phyloP scores from a whole-genome alignment of 2,329 filamentous ascomycete species.

The Diaporthe sp. region DNA sequence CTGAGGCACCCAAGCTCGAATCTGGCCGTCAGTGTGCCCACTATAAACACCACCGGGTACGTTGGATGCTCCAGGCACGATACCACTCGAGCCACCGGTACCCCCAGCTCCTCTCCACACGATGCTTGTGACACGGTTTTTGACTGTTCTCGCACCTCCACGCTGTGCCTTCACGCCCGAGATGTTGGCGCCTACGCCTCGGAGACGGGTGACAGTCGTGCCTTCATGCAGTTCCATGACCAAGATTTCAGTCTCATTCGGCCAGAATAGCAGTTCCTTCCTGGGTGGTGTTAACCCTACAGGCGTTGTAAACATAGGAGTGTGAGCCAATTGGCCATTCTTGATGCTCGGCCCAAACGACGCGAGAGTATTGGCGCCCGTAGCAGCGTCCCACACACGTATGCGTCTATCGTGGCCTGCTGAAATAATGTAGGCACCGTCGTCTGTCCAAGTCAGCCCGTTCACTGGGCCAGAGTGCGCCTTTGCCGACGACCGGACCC shows the following conservation, averaged over 20 bases:
- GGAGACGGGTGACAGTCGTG: slow-evolving; percentile 76
- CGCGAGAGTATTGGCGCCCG: slow-evolving; percentile 87
- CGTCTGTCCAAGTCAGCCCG: slow-evolving; percentile 85
- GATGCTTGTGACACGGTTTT: slow-evolving; percentile 79
- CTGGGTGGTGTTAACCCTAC: slow-evolving; percentile 65
- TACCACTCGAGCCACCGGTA: slow-evolving; percentile 61
- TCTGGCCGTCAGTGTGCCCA: slow-evolving; percentile 85
- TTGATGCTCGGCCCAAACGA: slow-evolving; percentile 87
- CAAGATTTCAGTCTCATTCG: slow-evolving; percentile 85
- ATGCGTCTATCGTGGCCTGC: slow-evolving; percentile 87
- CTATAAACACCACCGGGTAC: slow-evolving; percentile 76
- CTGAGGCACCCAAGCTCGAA: slow-evolving; percentile 81
- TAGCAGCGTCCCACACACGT: slow-evolving; percentile 86
- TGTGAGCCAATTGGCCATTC: slow-evolving; percentile 75
- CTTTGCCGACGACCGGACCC: slow-evolving; percentile 63
- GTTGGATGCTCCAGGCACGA: slow-evolving; percentile 71
- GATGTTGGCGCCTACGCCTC: slow-evolving; percentile 70
- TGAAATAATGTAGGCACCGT: slow-evolving; percentile 81
- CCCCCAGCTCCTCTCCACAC: slow-evolving; percentile 78
- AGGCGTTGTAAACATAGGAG: slow-evolving; percentile 74
- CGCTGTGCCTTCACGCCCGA: slow-evolving; percentile 58
- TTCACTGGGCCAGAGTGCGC: slow-evolving; percentile 89
- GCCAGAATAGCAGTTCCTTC: slow-evolving; percentile 80
- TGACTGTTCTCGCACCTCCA: slow-evolving; percentile 68
- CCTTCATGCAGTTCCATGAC: slow-evolving; percentile 85